Evolutionary conservation across 176 grass and related monocot genomes (phyloP), one percentile per base, ranked within the genome.

Genomic region (Poa pratensis): DNA sequence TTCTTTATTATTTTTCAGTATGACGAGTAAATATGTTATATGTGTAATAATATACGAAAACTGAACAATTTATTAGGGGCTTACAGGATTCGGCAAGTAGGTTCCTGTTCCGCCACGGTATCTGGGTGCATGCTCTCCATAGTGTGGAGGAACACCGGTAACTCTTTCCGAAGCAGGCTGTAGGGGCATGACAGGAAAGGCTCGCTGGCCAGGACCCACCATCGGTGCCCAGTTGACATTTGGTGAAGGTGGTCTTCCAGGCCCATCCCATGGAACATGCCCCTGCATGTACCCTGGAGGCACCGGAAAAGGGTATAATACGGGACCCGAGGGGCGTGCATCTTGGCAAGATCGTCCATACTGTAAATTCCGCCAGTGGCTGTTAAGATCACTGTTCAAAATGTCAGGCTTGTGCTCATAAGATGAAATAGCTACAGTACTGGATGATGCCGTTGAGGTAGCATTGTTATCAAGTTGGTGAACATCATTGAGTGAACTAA

Each of bases 31-130:
- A 76, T 7, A 65, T 71, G 51, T 42, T 80, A 63, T 73, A 45
- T 65, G 34, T 28, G 54, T 14, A 65, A 72, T 69, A 64, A 80
- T 22, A 58, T 49, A 76, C 73, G 46, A 73, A 32, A 60, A 35
- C 65, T 26, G 45, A 83, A 86, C 52, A 78, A 37, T 13, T 64
- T 55, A 19, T 79, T 80, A 89, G 65, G 71, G 86, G 90, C 95
- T 97, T 97, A 97, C 95, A 91, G 91, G 90, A 84, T 88, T 97
- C 49, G 95, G 95, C 58, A 97, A 76, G 76, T 91, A 97, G 32
- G 92, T 97, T 89, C 95, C 95, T 17, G 95, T 97, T 85, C 95
- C 95, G 68, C 75, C 92, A 91, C 89, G 95, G 85, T 87, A 91
- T 91, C 87, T 97, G n/a, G 91, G 85, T 49, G 87, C 82, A 86